Evolutionary conservation across 108 stramenopile species (phyloP), one percentile per base, ranked within the genome.

Genomic region (Skeletonema marinoi): DNA sequence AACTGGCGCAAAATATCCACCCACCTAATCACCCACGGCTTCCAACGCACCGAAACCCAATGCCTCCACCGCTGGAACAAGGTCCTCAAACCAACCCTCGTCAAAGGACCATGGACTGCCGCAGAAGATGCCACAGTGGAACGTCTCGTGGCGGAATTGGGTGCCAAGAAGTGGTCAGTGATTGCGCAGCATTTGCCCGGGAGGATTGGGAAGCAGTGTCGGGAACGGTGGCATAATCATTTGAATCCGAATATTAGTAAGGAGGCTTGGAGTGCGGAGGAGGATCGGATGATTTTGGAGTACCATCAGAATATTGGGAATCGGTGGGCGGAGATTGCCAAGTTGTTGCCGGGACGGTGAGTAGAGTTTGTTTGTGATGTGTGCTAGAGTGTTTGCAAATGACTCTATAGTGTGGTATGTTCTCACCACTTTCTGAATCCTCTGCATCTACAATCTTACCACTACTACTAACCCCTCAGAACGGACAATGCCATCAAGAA

Each of bases 401-500:
- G 1, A 41, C 11, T 41, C 1, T 41, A 1, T 41, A 12, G 11
- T 41, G 6, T 7, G 39, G 12, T 10, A 12, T 41, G 39, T 0
- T 41, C 39, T 41, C 1, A 41, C 39, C 10, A 10, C 39, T 36
- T 36, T 41, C 39, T 73, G 65, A 3, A 3, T 31, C 21, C 73
- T 30, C 46, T 29, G 0, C 39, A 14, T 12, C 19, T 19, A 39
- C 41, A 48, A 9, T 8, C 4, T 35, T 6, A 21, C 32, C 65
- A 32, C 38, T 67, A 61, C 39, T 44, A 42, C 51, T 56, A 21
- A 51, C 66, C 88, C 3, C 75, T 33, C 63, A 91, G 96, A 71
- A 99, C 99, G 16, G 98, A 99, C 85, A 99, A 99, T 80, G 96
- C 97, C 51, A 98, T 99, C 74, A 99, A 97, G 81, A 97, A 97